A percentile compares a stretch with the other conserved stretches of the same genome.
phyloP scores from a whole-genome alignment of 345 rosid species.

The Eucalyptus virginea region DNA sequence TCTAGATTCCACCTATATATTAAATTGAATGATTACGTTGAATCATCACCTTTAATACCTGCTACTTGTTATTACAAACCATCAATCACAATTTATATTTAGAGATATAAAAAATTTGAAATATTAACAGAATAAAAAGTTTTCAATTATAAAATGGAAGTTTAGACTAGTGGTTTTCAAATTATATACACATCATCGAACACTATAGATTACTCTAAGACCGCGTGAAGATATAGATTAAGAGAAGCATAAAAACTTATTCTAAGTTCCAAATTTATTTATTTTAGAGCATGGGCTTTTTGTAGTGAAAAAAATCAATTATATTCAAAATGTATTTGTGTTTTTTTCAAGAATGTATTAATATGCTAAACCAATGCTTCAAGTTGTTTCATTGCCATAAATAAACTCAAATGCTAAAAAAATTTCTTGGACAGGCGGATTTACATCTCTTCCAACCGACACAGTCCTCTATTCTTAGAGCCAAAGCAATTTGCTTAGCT shows the following conservation, averaged over 20 bases:
- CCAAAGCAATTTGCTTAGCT: background rate
- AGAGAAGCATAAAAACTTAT: too few relatives aligned
- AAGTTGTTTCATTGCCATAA: background rate
- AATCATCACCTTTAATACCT: accelerated
- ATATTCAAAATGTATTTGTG: too few relatives aligned
- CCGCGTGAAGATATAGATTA: too few relatives aligned
- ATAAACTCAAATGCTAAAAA: background rate
- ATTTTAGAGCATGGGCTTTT: accelerated
- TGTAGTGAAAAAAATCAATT: too few relatives aligned
- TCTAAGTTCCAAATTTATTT: too few relatives aligned
- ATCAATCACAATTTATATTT: too few relatives aligned
- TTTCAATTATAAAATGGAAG: accelerated
- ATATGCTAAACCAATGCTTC: accelerated
- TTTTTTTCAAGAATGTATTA: too few relatives aligned
- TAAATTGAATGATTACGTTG: accelerated
- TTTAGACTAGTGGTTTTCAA: accelerated
- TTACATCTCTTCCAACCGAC: background rate
- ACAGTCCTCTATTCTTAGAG: accelerated
- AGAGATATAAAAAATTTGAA: accelerated
- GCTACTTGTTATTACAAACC: accelerated
- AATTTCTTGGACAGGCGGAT: accelerated
- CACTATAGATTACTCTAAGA: too few relatives aligned
- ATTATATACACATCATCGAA: too few relatives aligned
- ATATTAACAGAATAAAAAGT: too few relatives aligned
- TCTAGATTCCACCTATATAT: too few relatives aligned